Conservation (phyloP, 2,329 filamentous ascomycete genomes). For the Neonectria neomacrospora region DNA sequence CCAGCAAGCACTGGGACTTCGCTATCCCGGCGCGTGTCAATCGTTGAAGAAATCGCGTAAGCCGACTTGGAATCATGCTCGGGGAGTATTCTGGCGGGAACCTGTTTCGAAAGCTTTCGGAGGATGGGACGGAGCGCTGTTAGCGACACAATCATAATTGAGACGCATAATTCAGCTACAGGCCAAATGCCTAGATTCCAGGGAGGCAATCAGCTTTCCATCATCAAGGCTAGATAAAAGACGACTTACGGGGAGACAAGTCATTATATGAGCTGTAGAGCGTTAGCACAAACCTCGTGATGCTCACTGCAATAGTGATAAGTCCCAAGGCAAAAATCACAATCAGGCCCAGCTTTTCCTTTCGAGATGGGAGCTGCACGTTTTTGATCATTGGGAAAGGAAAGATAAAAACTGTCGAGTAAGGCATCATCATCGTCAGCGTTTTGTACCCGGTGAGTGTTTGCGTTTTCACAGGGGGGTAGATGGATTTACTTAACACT, state of each 20-base stretch:
- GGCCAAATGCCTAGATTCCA: constrained; percentile 31
- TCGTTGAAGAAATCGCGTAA: background rate
- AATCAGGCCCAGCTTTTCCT: constrained; percentile 34
- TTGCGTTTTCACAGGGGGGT: background rate
- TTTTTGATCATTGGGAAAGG: constrained; percentile 35
- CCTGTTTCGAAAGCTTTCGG: constrained; percentile 15
- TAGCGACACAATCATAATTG: constrained; percentile 32
- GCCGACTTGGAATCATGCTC: constrained; percentile 2
- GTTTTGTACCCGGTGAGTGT: background rate
- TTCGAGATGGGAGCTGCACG: constrained; percentile 27
- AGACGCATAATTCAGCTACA: constrained; percentile 29
- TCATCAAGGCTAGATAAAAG: background rate
- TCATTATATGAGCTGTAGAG: constrained; percentile 3
- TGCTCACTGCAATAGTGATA: constrained; percentile 36
- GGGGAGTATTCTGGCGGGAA: background rate
- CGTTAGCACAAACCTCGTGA: constrained; percentile 36
- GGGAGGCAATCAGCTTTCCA: background rate
- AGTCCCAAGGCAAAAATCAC: constrained; percentile 35
- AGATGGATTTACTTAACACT: constrained; percentile 31
- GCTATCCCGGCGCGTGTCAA: background rate
- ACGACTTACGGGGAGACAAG: constrained; percentile 25
- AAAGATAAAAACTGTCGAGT: constrained; percentile 31
- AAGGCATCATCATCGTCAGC: background rate
- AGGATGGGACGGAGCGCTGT: constrained; percentile 28
- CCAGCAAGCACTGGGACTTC: background rate